Evolutionary conservation across 1,284 basidiomycete species (phyloP).

Genomic region (Sporisorium scitamineum): DNA sequence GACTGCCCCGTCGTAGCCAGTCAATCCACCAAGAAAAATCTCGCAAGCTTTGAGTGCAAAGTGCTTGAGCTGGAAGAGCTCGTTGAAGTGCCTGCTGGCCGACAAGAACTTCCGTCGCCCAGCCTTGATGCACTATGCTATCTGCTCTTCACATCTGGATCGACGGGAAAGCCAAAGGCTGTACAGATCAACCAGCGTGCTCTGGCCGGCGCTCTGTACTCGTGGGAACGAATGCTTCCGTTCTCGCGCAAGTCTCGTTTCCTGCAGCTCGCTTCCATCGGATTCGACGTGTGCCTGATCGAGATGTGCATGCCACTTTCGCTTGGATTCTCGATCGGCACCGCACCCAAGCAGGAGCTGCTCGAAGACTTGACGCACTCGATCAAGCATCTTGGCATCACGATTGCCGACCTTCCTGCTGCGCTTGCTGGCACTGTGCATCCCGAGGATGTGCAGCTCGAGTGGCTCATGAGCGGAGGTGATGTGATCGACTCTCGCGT

Average conservation of each 20-base stretch:
- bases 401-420: conserved; percentile 65
- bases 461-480: conserved; percentile 69
- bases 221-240: conserved; percentile 64
- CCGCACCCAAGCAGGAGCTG: conserved; percentile 62
- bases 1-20: conserved; percentile 37
- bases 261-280: conserved; percentile 66
- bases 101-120: conserved; percentile 7
- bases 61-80: conserved; percentile 35
- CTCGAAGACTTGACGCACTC: conserved; percentile 61
- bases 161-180: conserved; percentile 66
- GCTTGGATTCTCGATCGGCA: conserved; percentile 62
- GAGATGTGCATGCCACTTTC: conserved; percentile 67
- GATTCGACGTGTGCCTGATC: conserved; percentile 67
- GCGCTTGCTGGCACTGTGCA: conserved; percentile 63
- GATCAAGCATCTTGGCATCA: conserved; percentile 59
- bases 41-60: conserved; percentile 25
- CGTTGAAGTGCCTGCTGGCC: neutral
- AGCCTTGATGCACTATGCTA: conserved; percentile 54
- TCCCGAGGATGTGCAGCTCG: conserved; percentile 56
- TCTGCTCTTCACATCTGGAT: conserved; percentile 65
- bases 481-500: conserved; percentile 66
- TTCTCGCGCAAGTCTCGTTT: conserved; percentile 51
- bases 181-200: conserved; percentile 64
- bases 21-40: conserved; percentile 13
- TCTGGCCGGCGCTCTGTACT: conserved; percentile 60